phyloP scores from a whole-genome alignment of 1,284 basidiomycete genomes.

The Bjerkandera adusta region DNA sequence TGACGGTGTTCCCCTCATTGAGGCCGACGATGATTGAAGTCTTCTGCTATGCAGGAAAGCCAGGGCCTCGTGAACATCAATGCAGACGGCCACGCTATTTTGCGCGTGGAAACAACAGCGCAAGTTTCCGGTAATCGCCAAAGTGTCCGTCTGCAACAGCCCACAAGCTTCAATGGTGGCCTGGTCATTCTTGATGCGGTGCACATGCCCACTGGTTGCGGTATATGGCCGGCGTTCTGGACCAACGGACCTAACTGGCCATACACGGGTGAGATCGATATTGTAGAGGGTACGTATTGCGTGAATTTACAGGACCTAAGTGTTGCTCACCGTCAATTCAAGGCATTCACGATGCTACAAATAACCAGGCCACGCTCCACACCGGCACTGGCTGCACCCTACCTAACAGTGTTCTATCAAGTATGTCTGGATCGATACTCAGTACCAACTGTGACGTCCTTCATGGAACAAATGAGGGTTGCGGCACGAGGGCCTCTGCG shows the following conservation, averaged over 20 bases:
- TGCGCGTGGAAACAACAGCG: conserved; percentile 82
- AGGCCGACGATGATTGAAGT: too few relatives aligned
- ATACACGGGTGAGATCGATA: conserved; percentile 78
- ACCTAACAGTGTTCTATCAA: conserved; percentile 44
- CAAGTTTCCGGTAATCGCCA: conserved; percentile 63
- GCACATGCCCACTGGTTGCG: conserved; percentile 93
- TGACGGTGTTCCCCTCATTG: conserved; percentile 17
- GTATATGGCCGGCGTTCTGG: conserved; percentile 76
- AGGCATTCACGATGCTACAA: conserved; percentile 70
- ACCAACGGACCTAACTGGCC: conserved; percentile 74
- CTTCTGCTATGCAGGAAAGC: conserved; percentile 37
- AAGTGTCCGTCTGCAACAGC: conserved; percentile 75
- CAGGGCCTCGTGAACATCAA: conserved; percentile 61
- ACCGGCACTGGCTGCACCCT: conserved; percentile 72
- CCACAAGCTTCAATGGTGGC: conserved; percentile 60
- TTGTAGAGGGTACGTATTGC: conserved; percentile 56
- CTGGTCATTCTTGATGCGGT: conserved; percentile 79
- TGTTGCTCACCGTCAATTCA: too few relatives aligned
- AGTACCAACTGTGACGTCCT: conserved; percentile 68
- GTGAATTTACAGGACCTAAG: background rate
- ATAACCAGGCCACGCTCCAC: conserved; percentile 81
- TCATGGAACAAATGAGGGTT: conserved; percentile 55
- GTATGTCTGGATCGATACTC: conserved; percentile 58
- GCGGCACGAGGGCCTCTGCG: conserved; percentile 55
- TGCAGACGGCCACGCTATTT: conserved; percentile 68